These are phyloP conservation scores for Lipomyces mesembrius DNA, from an alignment of 805 yeast species.

Conservation along the genomic window DNA sequence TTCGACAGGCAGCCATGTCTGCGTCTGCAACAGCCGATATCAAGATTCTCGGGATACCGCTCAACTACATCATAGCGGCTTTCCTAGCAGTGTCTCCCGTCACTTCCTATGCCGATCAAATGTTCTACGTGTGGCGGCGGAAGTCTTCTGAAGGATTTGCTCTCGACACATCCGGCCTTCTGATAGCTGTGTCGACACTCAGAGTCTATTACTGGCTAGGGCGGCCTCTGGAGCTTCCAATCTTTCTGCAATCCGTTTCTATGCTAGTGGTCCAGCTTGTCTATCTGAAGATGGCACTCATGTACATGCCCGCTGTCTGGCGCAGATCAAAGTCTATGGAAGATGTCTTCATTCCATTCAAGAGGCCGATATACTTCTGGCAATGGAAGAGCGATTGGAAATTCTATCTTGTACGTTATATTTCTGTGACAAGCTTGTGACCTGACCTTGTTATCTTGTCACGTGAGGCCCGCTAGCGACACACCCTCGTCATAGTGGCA, in stretches of 20 bases:
- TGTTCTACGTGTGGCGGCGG: slow-evolving; percentile 65
- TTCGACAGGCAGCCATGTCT: slow-evolving; percentile 10
- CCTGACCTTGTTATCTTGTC: slow-evolving; percentile 6
- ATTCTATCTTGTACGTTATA: slow-evolving; percentile 48
- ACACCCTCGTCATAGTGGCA: neutral
- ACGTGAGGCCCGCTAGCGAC: neutral
- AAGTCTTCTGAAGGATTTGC: slow-evolving; percentile 80
- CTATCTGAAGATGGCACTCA: slow-evolving; percentile 65
- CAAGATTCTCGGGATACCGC: slow-evolving; percentile 54
- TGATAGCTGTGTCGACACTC: slow-evolving; percentile 76
- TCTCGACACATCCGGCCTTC: slow-evolving; percentile 89
- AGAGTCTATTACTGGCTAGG: slow-evolving; percentile 78
- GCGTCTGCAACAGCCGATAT: slow-evolving; percentile 44
- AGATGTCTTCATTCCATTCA: slow-evolving; percentile 35
- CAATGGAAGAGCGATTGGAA: slow-evolving; percentile 70
- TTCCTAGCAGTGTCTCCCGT: slow-evolving; percentile 81
- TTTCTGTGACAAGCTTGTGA: neutral
- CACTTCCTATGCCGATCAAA: slow-evolving; percentile 84
- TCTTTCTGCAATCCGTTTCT: slow-evolving; percentile 77
- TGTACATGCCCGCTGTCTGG: slow-evolving; percentile 39
- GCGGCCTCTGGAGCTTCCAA: slow-evolving; percentile 78
- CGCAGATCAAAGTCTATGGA: slow-evolving; percentile 24
- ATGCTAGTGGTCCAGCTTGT: slow-evolving; percentile 81
- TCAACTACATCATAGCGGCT: slow-evolving; percentile 63
- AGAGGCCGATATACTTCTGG: slow-evolving; percentile 74